Percentiles rank a stretch among this genome's conserved stretches.
phyloP scores from a whole-genome alignment of 495 filamentous ascomycete genomes.

The Aspergillus olivimuriae region DNA sequence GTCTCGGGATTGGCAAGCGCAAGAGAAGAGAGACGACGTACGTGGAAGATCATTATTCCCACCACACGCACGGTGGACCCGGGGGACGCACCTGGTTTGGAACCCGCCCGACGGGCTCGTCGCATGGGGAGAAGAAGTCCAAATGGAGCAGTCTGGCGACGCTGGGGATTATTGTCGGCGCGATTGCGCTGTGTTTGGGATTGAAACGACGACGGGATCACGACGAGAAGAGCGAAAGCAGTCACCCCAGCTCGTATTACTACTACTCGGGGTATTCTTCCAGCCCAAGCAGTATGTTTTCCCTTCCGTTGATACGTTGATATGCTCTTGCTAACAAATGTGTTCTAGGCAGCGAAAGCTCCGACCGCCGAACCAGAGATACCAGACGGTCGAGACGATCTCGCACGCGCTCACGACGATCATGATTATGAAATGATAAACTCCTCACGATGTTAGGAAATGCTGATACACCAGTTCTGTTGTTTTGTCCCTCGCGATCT shows the following conservation, averaged over 20 bases:
- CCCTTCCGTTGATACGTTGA: not conserved
- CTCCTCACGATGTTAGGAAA: too few relatives aligned
- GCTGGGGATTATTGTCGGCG: constrained; percentile 55
- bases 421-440: too few relatives aligned
- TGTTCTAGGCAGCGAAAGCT: constrained; percentile 41
- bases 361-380: constrained; percentile 42
- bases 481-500: constrained; percentile 1
- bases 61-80: constrained; percentile 42
- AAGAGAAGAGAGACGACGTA: constrained; percentile 50
- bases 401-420: constrained; percentile 29
- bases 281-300: constrained; percentile 40
- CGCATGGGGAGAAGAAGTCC: constrained; percentile 46
- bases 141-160: constrained; percentile 52
- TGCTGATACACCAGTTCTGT: not conserved
- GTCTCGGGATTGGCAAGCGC: constrained; percentile 53
- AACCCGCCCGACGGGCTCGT: constrained; percentile 40
- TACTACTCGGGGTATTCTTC: constrained; percentile 40
- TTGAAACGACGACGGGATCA: constrained; percentile 54
- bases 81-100: constrained; percentile 67
- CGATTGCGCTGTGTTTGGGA: constrained; percentile 67
- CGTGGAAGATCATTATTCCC: constrained; percentile 64
- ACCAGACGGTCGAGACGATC: constrained; percentile 39
- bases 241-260: constrained; percentile 41
- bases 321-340: constrained; percentile 14
- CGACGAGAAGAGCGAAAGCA: constrained; percentile 40